phyloP scores from a whole-genome alignment of 2,329 filamentous ascomycete species.

The Eutypa lata region DNA sequence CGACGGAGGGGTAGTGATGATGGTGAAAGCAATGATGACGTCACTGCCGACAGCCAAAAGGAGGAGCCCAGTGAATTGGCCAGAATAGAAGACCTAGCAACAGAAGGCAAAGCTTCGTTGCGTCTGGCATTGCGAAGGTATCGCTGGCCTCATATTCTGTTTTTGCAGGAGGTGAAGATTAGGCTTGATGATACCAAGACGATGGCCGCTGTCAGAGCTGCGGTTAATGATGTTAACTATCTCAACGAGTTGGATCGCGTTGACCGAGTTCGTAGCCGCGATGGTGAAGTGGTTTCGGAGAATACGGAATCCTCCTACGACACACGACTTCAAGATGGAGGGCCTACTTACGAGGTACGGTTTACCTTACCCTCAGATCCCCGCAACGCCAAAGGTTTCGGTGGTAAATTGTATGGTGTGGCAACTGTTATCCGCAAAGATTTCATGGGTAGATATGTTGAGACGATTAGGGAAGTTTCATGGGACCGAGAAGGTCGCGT shows the following conservation, averaged over 20 bases:
- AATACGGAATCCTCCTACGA: neutral
- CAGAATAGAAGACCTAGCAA: neutral
- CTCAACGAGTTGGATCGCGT: neutral
- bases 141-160: constrained; percentile 8
- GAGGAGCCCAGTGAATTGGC: neutral
- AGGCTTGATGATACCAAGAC: constrained; percentile 4
- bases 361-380: constrained; percentile 46
- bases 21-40: constrained; percentile 57
- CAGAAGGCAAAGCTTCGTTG: constrained; percentile 6
- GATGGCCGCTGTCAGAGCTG: constrained; percentile 3
- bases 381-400: constrained; percentile 47
- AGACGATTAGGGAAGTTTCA: constrained; percentile 34
- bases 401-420: constrained; percentile 50
- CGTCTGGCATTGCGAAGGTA: constrained; percentile 2
- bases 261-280: neutral
- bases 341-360: constrained; percentile 38
- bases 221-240: constrained; percentile 1
- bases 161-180: constrained; percentile 13
- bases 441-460: constrained; percentile 28
- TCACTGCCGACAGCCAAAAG: neutral
- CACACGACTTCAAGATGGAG: constrained; percentile 11
- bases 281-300: neutral
- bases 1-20: constrained; percentile 49
- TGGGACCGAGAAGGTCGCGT: constrained; percentile 53
- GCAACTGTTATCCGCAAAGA: constrained; percentile 46